Evolutionary conservation across 2,329 filamentous ascomycete genomes (phyloP).

Genomic region (Chrysosphaeria jannelii): DNA sequence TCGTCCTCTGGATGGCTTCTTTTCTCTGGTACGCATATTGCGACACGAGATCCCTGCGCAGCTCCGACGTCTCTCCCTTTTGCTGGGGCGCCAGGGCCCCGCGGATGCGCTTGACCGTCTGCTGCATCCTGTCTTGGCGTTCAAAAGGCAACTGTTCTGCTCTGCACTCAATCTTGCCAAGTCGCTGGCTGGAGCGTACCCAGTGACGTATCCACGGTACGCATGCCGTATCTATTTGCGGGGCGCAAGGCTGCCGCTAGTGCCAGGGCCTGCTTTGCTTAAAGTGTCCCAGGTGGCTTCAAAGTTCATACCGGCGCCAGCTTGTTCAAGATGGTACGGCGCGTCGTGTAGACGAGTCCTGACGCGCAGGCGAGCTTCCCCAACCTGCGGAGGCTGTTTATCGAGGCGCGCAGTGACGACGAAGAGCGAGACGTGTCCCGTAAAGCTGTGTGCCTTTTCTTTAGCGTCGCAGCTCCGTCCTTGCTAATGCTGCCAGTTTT

Average conservation of each 20-base stretch:
- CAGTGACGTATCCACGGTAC: too few species aligned
- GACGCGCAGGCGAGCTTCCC: constrained; percentile 42
- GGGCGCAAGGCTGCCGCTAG: too few species aligned
- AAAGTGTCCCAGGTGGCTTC: too few species aligned
- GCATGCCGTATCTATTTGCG: too few species aligned
- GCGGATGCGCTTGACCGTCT: constrained; percentile 77
- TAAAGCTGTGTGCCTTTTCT: constrained; percentile 26
- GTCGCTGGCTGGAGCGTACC: too few species aligned
- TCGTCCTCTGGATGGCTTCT: constrained; percentile 97
- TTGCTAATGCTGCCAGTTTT: constrained; percentile 34
- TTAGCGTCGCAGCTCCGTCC: neutral
- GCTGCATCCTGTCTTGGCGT: too few species aligned
- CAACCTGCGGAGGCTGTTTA: constrained; percentile 85
- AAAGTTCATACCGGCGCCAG: too few species aligned
- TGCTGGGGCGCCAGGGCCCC: constrained; percentile 76
- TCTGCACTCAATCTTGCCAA: too few species aligned
- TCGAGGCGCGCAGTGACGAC: constrained; percentile 71
- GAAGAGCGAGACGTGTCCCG: constrained; percentile 88
- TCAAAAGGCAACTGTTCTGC: too few species aligned
- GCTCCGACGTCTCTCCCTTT: constrained; percentile 95
- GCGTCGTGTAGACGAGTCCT: neutral
- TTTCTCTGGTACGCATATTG: constrained; percentile 99
- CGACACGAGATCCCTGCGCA: constrained; percentile 81
- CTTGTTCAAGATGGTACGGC: too few species aligned
- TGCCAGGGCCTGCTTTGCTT: too few species aligned